phyloP scores from a whole-genome alignment of 208 protist species.

The Leishmania braziliensis region DNA sequence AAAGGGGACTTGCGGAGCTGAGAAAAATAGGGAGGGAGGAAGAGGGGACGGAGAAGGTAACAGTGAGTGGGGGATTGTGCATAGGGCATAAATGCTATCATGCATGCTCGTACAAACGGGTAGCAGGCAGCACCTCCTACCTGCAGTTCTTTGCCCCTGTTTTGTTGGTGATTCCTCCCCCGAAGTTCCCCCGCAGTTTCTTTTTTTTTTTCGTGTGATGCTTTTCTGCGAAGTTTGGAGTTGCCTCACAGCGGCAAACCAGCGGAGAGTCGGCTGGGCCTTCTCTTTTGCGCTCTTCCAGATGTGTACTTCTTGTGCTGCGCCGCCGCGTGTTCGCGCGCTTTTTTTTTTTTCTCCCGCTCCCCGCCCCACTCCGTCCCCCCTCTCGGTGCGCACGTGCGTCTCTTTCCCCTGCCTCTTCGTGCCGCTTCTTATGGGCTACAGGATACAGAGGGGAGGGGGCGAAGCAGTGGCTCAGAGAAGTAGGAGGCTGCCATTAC shows the following conservation, averaged over 20 bases:
- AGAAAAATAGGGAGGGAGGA: background rate
- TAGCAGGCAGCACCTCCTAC: background rate
- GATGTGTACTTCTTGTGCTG: background rate
- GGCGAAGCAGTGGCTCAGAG: background rate
- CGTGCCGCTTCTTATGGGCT: background rate
- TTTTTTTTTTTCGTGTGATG: too few relatives aligned
- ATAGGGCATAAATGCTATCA: background rate
- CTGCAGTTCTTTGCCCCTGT: background rate
- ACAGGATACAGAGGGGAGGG: background rate
- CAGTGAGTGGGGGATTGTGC: background rate
- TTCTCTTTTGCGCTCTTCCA: conserved; percentile 2
- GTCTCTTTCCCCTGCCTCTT: background rate
- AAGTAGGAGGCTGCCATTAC: background rate
- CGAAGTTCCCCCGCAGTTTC: background rate
- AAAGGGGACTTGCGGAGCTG: background rate
- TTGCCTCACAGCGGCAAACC: conserved; percentile 24
- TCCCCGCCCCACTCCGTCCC: background rate
- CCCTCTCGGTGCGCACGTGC: background rate
- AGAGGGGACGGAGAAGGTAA: background rate
- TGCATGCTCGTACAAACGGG: background rate
- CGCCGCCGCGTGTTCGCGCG: background rate
- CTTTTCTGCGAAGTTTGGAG: background rate
- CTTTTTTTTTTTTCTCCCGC: background rate
- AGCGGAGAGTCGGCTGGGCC: conserved; percentile 5
- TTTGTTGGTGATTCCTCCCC: background rate